Evolutionary conservation across 2,329 filamentous ascomycete genomes (phyloP).

Genomic region (Apiospora hydei): DNA sequence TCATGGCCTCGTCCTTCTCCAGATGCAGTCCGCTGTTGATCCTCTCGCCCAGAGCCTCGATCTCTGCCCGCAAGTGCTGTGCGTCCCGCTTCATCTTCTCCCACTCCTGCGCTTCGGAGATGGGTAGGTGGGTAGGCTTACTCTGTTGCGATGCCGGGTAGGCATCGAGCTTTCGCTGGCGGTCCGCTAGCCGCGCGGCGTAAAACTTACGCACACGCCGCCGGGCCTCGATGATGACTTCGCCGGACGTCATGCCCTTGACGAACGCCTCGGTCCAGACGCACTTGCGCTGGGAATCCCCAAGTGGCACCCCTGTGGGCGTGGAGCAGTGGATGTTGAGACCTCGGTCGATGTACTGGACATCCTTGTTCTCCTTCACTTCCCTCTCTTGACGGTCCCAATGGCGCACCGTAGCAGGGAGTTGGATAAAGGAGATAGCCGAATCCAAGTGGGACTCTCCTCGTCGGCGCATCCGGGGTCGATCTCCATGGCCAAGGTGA

Average conservation of each 20-base stretch:
- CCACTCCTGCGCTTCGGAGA: too few species aligned
- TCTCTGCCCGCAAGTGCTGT: too few species aligned
- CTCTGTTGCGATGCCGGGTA: not conserved
- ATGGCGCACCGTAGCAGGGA: not conserved
- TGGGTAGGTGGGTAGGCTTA: not conserved
- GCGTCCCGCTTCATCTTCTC: not conserved
- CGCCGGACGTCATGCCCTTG: not conserved
- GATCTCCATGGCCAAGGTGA: not conserved
- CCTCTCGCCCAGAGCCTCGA: too few species aligned
- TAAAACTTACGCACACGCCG: not conserved
- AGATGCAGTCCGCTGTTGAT: not conserved
- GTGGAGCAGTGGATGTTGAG: too few species aligned
- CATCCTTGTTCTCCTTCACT: not conserved
- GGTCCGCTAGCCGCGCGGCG: not conserved
- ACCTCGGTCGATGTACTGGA: not conserved
- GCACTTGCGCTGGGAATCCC: not conserved
- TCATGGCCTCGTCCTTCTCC: constrained; percentile 16
- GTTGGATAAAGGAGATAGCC: not conserved
- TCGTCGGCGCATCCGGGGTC: not conserved
- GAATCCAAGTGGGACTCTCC: not conserved
- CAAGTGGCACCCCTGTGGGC: not conserved
- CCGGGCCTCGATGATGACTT: not conserved
- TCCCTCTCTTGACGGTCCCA: not conserved
- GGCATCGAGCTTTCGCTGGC: not conserved
- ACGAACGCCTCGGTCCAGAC: not conserved